Evolutionary conservation across 805 yeast genomes (phyloP), one percentile per base, ranked within the genome.

Genomic region (Ogataea trehalophila): DNA sequence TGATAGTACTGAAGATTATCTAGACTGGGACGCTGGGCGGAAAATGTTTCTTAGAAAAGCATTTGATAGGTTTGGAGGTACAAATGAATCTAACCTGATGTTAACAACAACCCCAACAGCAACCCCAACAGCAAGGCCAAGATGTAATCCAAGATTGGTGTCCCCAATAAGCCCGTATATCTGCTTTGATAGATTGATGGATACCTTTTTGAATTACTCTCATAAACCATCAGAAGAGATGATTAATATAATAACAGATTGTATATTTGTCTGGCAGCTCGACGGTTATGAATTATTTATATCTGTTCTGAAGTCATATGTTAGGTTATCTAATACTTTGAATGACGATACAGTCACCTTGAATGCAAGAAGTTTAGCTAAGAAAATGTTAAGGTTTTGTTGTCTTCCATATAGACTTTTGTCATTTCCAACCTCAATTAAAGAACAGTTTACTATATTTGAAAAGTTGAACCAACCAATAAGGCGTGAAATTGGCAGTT

Each of bases 271-370:
- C 23, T 56, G 60, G 60, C 60, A 56, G 33, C 29, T 56, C 29
- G 60, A 56, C 40, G 60, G 60, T 8, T 56, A 54, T 42, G 54
- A 53, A 43, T 53, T 51, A 4, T 53, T 49, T 34, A n/a, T 47
- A 5, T 39, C 53, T 5, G 53, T 53, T 34, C 20, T 52, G 18
- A 49, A 48, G 23, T 52, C 54, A 2, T 53, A 41, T 22, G n/a
- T 46, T 15, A 29, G 50, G 35, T 35, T 33, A 18, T 39, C 14
- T n/a, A 23, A 23, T 8, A 31, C 44, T 5, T 43, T 29, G 33
- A 16, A 23, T 9, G 39, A 42, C 5, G 20, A 37, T 2, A 23
- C 43, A 14, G 26, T 41, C 15, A 29, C 22, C 20, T 16, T 13
- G 26, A 31, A 31, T 26, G 53, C 51, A 3, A 33, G 53, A 37